phyloP scores from a whole-genome alignment of 805 yeast species.

The Starmera amethionina region DNA sequence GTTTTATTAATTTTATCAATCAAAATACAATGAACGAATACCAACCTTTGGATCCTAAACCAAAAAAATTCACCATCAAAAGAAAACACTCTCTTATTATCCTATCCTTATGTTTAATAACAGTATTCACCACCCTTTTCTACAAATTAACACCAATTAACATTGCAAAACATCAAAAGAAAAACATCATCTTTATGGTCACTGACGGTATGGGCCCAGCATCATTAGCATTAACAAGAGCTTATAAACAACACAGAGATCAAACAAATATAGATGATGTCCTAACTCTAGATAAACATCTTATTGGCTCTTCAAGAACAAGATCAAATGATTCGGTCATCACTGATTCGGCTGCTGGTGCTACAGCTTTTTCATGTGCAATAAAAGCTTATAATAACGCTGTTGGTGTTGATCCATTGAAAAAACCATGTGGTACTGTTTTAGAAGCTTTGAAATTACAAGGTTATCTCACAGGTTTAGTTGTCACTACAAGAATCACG shows the following conservation, averaged over 20 bases:
- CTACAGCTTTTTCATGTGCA: slow-evolving; percentile 86
- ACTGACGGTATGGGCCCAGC: slow-evolving; percentile 97
- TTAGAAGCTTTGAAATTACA: slow-evolving; percentile 77
- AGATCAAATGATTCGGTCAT: slow-evolving; percentile 66
- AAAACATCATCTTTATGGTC: slow-evolving; percentile 77
- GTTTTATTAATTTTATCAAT: not conserved
- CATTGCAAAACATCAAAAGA: slow-evolving; percentile 27
- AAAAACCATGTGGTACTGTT: slow-evolving; percentile 77
- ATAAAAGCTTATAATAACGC: slow-evolving; percentile 84
- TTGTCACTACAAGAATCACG: slow-evolving; percentile 84
- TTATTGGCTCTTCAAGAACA: slow-evolving; percentile 81
- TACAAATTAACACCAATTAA: not conserved
- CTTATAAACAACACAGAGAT: slow-evolving; percentile 57
- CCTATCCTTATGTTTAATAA: not conserved
- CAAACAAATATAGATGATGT: slow-evolving; percentile 43
- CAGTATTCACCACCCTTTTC: not conserved
- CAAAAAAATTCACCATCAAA: too few species aligned
- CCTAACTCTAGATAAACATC: slow-evolving; percentile 52
- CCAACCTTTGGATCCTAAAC: not conserved
- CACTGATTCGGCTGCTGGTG: slow-evolving; percentile 97
- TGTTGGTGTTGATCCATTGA: slow-evolving; percentile 67
- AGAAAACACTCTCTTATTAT: not conserved
- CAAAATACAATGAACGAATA: not conserved
- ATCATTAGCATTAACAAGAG: slow-evolving; percentile 68
- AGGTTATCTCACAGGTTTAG: slow-evolving; percentile 81